Evolutionary conservation across 1,284 basidiomycete genomes (phyloP).

Genomic region (Moniliophthora roreri): DNA sequence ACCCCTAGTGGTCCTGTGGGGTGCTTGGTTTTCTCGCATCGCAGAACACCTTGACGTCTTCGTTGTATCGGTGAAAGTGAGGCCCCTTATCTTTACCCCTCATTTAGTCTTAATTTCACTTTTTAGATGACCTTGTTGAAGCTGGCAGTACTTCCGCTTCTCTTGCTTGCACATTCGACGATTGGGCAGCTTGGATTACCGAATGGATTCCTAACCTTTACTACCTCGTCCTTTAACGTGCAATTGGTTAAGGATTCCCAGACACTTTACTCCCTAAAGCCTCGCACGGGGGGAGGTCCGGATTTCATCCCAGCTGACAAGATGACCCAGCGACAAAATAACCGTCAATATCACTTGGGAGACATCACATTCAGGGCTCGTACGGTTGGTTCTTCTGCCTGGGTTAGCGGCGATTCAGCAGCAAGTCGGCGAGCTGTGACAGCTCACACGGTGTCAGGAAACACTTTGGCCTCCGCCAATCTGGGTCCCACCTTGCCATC

Average conservation of each 20-base stretch:
- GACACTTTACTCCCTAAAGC: slow-evolving; percentile 51
- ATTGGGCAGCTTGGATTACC: slow-evolving; percentile 34
- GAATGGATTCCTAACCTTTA: slow-evolving; percentile 49
- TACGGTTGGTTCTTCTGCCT: slow-evolving; percentile 41
- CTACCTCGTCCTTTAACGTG: slow-evolving; percentile 42
- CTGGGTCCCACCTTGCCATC: slow-evolving; percentile 49
- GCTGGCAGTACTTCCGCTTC: background rate
- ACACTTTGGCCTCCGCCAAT: slow-evolving; percentile 47
- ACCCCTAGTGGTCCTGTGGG: too few relatives aligned
- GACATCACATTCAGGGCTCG: slow-evolving; percentile 57
- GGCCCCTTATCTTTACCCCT: too few relatives aligned
- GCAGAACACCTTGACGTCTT: too few relatives aligned
- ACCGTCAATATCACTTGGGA: slow-evolving; percentile 56
- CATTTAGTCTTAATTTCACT: too few relatives aligned
- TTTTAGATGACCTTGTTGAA: too few relatives aligned
- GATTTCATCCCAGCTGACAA: slow-evolving; percentile 55
- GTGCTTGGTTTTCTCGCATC: too few relatives aligned
- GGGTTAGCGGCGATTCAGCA: slow-evolving; percentile 50
- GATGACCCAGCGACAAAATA: slow-evolving; percentile 46
- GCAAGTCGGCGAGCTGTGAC: slow-evolving; percentile 42
- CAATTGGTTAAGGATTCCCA: slow-evolving; percentile 59
- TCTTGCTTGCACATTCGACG: background rate
- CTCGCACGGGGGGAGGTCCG: slow-evolving; percentile 34
- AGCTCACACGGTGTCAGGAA: slow-evolving; percentile 37
- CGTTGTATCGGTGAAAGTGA: too few relatives aligned